phyloP scores from a whole-genome alignment of 2,329 filamentous ascomycete genomes.

The Orbilia javanica region DNA sequence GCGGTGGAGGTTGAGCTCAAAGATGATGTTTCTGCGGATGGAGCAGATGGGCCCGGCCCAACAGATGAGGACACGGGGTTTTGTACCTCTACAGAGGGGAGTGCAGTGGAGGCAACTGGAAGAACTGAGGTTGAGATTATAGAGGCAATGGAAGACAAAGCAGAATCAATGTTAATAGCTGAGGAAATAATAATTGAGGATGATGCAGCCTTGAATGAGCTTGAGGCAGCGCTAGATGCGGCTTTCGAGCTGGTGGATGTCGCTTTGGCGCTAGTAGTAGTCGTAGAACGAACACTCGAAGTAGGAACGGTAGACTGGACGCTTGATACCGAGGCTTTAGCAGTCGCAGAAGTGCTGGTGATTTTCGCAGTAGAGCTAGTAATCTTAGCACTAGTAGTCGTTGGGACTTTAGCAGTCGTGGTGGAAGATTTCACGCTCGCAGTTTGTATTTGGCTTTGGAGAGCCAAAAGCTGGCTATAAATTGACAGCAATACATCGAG shows the following conservation, averaged over 20 bases:
- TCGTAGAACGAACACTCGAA: conserved; percentile 33
- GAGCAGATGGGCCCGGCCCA: conserved; percentile 29
- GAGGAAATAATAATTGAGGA: conserved; percentile 1
- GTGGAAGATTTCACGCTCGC: neutral
- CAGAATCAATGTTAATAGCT: conserved; percentile 22
- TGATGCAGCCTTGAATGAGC: neutral
- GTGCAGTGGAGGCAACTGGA: conserved; percentile 15
- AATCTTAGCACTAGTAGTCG: conserved; percentile 12
- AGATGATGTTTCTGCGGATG: conserved; percentile 12
- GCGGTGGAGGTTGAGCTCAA: conserved; percentile 14
- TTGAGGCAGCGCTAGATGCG: neutral
- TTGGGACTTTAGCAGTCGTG: conserved; percentile 15
- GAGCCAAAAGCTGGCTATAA: conserved; percentile 24
- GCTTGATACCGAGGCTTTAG: conserved; percentile 24
- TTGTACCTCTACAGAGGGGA: conserved; percentile 32
- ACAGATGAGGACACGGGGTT: conserved; percentile 22
- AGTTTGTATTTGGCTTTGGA: conserved; percentile 17
- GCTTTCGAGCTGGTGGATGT: neutral
- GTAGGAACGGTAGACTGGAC: conserved; percentile 42
- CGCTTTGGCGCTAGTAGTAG: neutral
- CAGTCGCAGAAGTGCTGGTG: conserved; percentile 30
- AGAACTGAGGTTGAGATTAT: conserved; percentile 16
- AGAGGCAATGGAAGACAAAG: conserved; percentile 32
- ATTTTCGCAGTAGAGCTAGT: conserved; percentile 10
- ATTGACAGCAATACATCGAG: conserved; percentile 10